These are phyloP conservation scores for Colletotrichum somersetense DNA, from an alignment of 2,329 filamentous ascomycete genomes.

Conservation along the genomic window DNA sequence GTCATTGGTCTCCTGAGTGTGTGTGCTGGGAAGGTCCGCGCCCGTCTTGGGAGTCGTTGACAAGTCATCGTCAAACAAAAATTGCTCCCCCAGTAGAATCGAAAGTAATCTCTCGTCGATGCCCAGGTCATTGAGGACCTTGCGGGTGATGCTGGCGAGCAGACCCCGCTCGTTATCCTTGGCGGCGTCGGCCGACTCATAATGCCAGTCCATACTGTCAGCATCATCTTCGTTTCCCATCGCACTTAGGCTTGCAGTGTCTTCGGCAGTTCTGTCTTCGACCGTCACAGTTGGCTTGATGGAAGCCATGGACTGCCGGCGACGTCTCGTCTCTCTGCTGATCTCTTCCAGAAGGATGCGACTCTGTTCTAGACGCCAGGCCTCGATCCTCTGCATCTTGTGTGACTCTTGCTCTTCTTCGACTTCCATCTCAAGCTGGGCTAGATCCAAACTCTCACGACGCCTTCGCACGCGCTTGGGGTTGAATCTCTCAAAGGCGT, in stretches of 20 bases:
- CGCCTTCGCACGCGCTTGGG: constrained; percentile 72
- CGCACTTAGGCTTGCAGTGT: constrained; percentile 48
- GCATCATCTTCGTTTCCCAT: constrained; percentile 49
- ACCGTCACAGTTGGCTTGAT: constrained; percentile 49
- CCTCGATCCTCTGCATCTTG: constrained; percentile 86
- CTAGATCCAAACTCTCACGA: constrained; percentile 66
- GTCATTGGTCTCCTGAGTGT: constrained; percentile 52
- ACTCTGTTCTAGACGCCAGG: constrained; percentile 93
- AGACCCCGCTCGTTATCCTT: constrained; percentile 74
- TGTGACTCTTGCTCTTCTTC: constrained; percentile 75
- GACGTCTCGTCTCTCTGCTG: constrained; percentile 82
- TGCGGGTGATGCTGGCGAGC: constrained; percentile 84
- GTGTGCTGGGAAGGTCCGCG: constrained; percentile 44
- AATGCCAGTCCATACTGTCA: constrained; percentile 65
- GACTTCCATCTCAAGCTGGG: constrained; percentile 64
- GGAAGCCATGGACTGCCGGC: constrained; percentile 72
- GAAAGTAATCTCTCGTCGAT: constrained; percentile 89
- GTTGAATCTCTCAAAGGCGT: constrained; percentile 89
- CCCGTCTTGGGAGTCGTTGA: constrained; percentile 61
- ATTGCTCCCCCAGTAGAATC: constrained; percentile 85
- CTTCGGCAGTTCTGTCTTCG: constrained; percentile 50
- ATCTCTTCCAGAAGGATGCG: constrained; percentile 88
- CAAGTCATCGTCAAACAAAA: constrained; percentile 67
- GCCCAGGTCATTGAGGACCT: constrained; percentile 88
- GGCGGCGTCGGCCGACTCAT: constrained; percentile 57